Evolutionary conservation across 352 stramenopile genomes (phyloP).

Genomic region (Aphanomyces cochlioides): DNA sequence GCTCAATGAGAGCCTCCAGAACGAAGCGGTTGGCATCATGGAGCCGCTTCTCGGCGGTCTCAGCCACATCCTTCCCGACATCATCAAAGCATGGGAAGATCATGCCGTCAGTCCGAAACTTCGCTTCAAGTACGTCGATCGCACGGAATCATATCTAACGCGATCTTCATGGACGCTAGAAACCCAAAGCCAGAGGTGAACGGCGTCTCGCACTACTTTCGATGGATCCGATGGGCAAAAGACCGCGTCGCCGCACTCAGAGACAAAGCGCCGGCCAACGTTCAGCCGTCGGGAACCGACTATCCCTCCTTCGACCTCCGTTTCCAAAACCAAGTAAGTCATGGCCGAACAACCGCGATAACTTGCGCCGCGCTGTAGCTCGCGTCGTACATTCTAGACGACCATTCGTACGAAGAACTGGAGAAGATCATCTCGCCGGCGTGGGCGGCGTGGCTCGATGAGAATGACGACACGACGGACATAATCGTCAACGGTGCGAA

Average conservation of each 20-base stretch:
- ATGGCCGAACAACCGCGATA: background rate
- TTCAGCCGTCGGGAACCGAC: background rate
- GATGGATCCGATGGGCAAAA: slow-evolving; percentile 66
- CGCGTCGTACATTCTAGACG: slow-evolving; percentile 43
- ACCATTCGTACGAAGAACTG: slow-evolving; percentile 45
- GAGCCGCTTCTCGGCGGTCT: slow-evolving; percentile 43
- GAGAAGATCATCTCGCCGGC: slow-evolving; percentile 34
- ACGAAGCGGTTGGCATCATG: slow-evolving; percentile 45
- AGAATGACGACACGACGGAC: slow-evolving; percentile 48
- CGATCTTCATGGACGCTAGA: background rate
- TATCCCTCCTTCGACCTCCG: background rate
- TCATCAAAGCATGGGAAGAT: slow-evolving; percentile 64
- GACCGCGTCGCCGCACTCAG: slow-evolving; percentile 42
- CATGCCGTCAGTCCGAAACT: slow-evolving; percentile 37
- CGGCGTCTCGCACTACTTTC: slow-evolving; percentile 59
- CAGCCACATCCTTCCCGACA: slow-evolving; percentile 48
- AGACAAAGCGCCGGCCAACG: background rate
- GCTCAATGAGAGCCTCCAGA: slow-evolving; percentile 52
- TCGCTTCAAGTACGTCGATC: slow-evolving; percentile 35
- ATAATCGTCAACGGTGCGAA: slow-evolving; percentile 49
- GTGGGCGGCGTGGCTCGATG: slow-evolving; percentile 46
- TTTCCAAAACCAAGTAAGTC: background rate
- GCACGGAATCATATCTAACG: no score
- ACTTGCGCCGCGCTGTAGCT: slow-evolving; percentile 26
- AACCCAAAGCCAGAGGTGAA: slow-evolving; percentile 50